Conservation (phyloP, 2,329 filamentous ascomycete species). For the Ceratocystis huliohia region DNA sequence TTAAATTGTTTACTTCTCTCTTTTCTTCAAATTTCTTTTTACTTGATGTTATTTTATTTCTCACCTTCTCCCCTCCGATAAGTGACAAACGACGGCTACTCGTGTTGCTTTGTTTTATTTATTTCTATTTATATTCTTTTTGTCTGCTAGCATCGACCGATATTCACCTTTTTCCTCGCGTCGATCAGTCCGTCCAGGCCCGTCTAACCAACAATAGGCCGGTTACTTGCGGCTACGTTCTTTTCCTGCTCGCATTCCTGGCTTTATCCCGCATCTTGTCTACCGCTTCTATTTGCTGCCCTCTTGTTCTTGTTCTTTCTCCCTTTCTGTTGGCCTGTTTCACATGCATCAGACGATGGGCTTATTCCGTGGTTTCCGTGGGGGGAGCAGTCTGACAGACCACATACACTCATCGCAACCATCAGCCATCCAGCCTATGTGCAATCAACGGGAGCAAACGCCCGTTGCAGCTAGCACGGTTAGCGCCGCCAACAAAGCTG, state of each 20-base stretch:
- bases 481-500: neutral
- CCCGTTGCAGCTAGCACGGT: neutral
- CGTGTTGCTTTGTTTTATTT: neutral
- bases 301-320: neutral
- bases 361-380: slow-evolving; percentile 3
- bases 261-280: neutral
- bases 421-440: neutral
- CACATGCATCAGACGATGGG: neutral
- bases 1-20: neutral
- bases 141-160: neutral
- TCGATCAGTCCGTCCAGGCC: too few species aligned
- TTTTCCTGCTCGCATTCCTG: neutral
- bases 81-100: too few species aligned
- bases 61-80: neutral
- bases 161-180: neutral
- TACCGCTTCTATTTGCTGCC: neutral
- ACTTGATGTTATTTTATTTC: neutral
- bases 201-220: too few species aligned
- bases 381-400: neutral
- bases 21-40: neutral
- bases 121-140: slow-evolving; percentile 9
- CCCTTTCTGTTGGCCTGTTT: neutral
- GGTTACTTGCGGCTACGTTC: too few species aligned
- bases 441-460: neutral
- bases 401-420: neutral